These are phyloP conservation scores for Purpureocillium lavendulum DNA, from an alignment of 2,329 filamentous ascomycete species.

Conservation along the genomic window DNA sequence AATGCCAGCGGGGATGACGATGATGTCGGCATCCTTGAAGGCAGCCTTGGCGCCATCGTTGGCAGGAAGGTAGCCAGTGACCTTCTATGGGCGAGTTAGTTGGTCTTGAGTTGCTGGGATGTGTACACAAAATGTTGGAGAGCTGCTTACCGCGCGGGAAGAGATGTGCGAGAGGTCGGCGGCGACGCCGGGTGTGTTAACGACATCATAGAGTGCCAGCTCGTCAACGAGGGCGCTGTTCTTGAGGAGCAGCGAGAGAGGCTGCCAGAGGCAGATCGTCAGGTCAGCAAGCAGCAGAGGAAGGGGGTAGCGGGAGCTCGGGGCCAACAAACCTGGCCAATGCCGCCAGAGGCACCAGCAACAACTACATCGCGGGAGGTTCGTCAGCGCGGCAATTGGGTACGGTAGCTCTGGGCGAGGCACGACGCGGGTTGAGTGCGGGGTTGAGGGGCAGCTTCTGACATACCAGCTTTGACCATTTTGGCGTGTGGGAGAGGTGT, in stretches of 20 bases:
- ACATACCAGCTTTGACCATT: conserved; percentile 56
- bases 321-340: conserved; percentile 70
- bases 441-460: conserved; percentile 13
- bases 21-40: conserved; percentile 87
- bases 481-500: conserved; percentile 13
- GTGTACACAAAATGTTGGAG: too few species aligned
- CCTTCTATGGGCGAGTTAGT: conserved; percentile 47
- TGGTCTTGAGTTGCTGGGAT: too few species aligned
- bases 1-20: conserved; percentile 96
- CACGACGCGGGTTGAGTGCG: conserved; percentile 9
- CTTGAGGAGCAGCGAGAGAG: conserved; percentile 94
- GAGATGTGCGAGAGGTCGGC: conserved; percentile 97
- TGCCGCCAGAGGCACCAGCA: conserved; percentile 94
- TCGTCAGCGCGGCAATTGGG: conserved; percentile 7
- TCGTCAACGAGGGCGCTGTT: conserved; percentile 79
- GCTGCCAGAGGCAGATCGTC: conserved; percentile 41
- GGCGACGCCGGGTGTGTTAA: conserved; percentile 94
- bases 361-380: conserved; percentile 50
- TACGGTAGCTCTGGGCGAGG: background rate
- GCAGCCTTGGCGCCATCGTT: conserved; percentile 80
- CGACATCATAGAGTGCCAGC: conserved; percentile 97
- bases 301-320: conserved; percentile 2
- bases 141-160: conserved; percentile 58
- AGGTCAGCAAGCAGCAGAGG: conserved; percentile 11
- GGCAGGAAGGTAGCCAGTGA: conserved; percentile 79